These are phyloP conservation scores for Calonectria honghensis DNA, from an alignment of 2,329 filamentous ascomycete genomes.

Conservation along the genomic window DNA sequence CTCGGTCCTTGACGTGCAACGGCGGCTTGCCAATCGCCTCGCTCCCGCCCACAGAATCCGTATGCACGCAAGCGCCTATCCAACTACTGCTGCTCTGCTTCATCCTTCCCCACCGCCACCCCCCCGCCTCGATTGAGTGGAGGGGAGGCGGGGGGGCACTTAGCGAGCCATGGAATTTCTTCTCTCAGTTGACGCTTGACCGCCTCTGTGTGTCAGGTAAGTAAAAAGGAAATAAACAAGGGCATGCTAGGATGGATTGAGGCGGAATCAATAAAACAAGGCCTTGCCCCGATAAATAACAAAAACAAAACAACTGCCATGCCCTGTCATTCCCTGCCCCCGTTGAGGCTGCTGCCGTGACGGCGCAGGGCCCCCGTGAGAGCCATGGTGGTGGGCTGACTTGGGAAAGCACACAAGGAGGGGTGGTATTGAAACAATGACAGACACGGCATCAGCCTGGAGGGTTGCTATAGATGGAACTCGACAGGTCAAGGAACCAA, in stretches of 20 bases:
- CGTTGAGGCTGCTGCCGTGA: conserved; percentile 20
- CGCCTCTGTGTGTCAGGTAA: conserved; percentile 19
- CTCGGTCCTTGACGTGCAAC: conserved; percentile 13
- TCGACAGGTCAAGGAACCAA: conserved; percentile 21
- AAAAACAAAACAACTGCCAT: too few species aligned
- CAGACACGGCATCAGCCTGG: conserved; percentile 1
- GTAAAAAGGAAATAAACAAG: conserved; percentile 10
- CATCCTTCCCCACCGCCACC: conserved; percentile 24
- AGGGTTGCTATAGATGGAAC: conserved; percentile 21
- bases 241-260: neutral
- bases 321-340: neutral
- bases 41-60: conserved; percentile 37
- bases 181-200: conserved; percentile 26
- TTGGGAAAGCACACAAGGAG: neutral
- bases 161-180: conserved; percentile 16
- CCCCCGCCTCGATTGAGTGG: neutral
- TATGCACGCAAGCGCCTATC: conserved; percentile 39
- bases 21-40: conserved; percentile 35
- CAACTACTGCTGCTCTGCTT: conserved; percentile 1
- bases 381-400: conserved; percentile 3
- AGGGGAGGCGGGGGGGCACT: neutral
- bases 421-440: conserved; percentile 24
- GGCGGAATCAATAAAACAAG: neutral
- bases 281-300: neutral
- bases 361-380: neutral